Conservation (phyloP, 2,329 filamentous ascomycete species). For the Arthrobotrys sinensis region DNA sequence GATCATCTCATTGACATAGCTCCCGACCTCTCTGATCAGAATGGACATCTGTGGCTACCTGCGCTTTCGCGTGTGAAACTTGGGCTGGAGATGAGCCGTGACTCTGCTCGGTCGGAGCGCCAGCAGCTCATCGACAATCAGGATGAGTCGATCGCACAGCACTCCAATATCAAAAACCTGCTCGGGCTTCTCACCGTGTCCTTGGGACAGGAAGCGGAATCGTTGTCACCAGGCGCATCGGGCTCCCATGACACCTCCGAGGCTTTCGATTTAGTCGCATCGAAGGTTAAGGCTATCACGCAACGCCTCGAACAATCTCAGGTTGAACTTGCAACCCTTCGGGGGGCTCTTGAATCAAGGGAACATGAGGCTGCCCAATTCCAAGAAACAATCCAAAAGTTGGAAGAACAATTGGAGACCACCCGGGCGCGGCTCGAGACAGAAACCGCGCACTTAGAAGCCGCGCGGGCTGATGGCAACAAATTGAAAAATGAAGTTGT, state of each 20-base stretch:
- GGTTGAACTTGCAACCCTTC: constrained; percentile 23
- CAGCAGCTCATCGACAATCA: constrained; percentile 26
- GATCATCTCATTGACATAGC: constrained; percentile 30
- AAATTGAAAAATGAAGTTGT: constrained; percentile 14
- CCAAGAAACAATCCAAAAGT: constrained; percentile 2
- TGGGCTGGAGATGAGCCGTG: constrained; percentile 20
- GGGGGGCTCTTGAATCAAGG: constrained; percentile 9
- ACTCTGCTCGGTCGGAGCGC: constrained; percentile 18
- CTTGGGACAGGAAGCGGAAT: not conserved
- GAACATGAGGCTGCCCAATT: constrained; percentile 10
- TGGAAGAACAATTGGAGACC: constrained; percentile 25
- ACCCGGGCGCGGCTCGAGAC: constrained; percentile 6
- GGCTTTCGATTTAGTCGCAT: constrained; percentile 14
- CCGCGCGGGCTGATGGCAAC: not conserved
- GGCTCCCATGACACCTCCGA: not conserved
- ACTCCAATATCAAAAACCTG: constrained; percentile 24
- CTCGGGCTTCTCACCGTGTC: constrained; percentile 17
- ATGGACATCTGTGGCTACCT: constrained; percentile 9
- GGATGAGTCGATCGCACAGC: not conserved
- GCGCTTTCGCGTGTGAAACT: constrained; percentile 35
- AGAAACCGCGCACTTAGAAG: constrained; percentile 19
- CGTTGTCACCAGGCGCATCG: not conserved
- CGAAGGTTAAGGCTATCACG: not conserved
- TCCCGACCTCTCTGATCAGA: not conserved
- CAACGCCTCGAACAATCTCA: constrained; percentile 15